These are phyloP conservation scores for Athelia sp. DNA, from an alignment of 1,284 basidiomycete genomes.

Conservation along the genomic window DNA sequence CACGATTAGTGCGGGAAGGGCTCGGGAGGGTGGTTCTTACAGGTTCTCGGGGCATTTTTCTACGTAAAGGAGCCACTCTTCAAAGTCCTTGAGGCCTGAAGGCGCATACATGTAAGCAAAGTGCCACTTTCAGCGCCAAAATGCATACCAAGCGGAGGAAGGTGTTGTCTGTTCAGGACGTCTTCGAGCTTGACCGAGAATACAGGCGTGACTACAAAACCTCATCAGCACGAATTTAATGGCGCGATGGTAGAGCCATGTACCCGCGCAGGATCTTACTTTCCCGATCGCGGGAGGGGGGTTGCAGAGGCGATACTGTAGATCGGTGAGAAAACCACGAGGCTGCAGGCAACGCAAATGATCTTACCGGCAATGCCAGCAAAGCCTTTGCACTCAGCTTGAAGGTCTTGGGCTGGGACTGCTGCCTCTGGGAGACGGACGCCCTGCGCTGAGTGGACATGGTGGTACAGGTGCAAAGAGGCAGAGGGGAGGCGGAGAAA, in stretches of 20 bases:
- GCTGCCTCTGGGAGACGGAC: background rate
- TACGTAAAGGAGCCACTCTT: constrained; percentile 75
- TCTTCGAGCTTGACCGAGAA: constrained; percentile 62
- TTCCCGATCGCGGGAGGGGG: constrained; percentile 64
- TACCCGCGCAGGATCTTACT: constrained; percentile 55
- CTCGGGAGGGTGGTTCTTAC: constrained; percentile 26
- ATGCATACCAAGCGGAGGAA: constrained; percentile 56
- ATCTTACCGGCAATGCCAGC: constrained; percentile 44
- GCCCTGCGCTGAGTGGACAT: background rate
- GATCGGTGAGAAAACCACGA: constrained; percentile 1
- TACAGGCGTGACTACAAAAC: constrained; percentile 44
- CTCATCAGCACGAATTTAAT: constrained; percentile 3
- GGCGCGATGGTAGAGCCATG: constrained; percentile 10
- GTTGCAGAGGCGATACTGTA: constrained; percentile 56
- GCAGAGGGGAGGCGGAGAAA: too few species aligned
- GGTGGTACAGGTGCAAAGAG: background rate
- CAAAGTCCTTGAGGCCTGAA: constrained; percentile 70
- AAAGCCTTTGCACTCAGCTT: constrained; percentile 38
- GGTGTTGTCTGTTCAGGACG: constrained; percentile 62
- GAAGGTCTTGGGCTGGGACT: constrained; percentile 43
- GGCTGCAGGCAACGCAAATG: background rate
- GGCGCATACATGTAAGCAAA: background rate
- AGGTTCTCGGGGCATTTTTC: constrained; percentile 68
- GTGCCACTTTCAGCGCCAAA: background rate
- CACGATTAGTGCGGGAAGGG: background rate